Evolutionary conservation across 2,329 filamentous ascomycete genomes (phyloP).

Genomic region (Colletotrichum neosansevieriae): DNA sequence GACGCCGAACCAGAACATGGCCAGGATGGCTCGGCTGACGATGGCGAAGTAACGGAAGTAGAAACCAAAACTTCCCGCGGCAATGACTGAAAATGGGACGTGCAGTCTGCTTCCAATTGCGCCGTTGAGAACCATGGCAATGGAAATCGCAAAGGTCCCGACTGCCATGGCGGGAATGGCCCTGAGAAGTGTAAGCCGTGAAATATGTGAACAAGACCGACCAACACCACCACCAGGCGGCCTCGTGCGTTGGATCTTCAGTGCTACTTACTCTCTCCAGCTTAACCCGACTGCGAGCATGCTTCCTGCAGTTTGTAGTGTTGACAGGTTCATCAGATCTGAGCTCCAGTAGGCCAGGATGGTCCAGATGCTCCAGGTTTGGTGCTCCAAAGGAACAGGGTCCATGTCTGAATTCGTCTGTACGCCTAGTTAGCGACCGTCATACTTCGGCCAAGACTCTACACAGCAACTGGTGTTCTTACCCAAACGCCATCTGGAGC

Average conservation of each 20-base stretch:
- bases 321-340: conserved; percentile 51
- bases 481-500: conserved; percentile 59
- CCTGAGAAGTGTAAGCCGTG: conserved; percentile 2
- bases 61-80: conserved; percentile 52
- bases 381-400: conserved; percentile 30
- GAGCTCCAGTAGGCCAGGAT: conserved; percentile 53
- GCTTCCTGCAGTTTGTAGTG: conserved; percentile 51
- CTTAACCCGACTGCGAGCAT: conserved; percentile 51
- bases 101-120: conserved; percentile 52
- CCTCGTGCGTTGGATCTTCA: not conserved
- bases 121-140: conserved; percentile 56
- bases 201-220: too few relatives aligned
- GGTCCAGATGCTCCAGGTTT: conserved; percentile 52
- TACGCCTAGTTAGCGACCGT: not conserved
- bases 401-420: conserved; percentile 39
- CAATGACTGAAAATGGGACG: conserved; percentile 52
- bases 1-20: conserved; percentile 72
- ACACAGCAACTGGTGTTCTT: conserved; percentile 22
- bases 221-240: too few relatives aligned
- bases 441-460: too few relatives aligned
- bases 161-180: conserved; percentile 47
- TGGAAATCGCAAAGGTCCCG: conserved; percentile 57
- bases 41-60: conserved; percentile 51
- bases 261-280: conserved; percentile 43
- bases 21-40: conserved; percentile 56